These are phyloP conservation scores for Sugiyamaella lignohabitans DNA, from an alignment of 805 yeast genomes.

Conservation along the genomic window DNA sequence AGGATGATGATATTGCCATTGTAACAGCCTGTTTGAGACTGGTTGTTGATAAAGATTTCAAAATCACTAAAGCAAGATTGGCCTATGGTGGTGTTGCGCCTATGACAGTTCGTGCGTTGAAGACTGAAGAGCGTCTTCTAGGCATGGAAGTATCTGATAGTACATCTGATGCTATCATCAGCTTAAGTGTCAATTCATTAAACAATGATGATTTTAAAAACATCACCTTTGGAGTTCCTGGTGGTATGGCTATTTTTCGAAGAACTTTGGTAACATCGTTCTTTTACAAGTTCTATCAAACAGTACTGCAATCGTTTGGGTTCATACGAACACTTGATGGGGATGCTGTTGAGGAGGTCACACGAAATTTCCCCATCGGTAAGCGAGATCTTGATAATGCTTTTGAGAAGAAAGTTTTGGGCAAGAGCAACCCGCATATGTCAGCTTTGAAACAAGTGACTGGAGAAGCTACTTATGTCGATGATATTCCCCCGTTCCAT, in stretches of 20 bases:
- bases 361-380: constrained; percentile 36
- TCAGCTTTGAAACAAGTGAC: constrained; percentile 42
- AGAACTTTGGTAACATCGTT: constrained; percentile 41
- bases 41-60: constrained; percentile 15
- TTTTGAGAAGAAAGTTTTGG: constrained; percentile 35
- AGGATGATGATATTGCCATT: constrained; percentile 46
- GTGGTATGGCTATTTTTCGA: constrained; percentile 45
- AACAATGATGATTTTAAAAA: constrained; percentile 35
- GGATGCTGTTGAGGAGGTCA: constrained; percentile 32
- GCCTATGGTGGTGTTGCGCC: constrained; percentile 47
- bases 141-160: constrained; percentile 20
- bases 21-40: constrained; percentile 39
- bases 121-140: constrained; percentile 27
- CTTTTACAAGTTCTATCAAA: constrained; percentile 40
- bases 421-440: constrained; percentile 40
- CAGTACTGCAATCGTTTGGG: constrained; percentile 22
- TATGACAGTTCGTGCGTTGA: constrained; percentile 36
- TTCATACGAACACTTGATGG: constrained; percentile 22
- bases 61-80: constrained; percentile 30
- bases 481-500: constrained; percentile 39
- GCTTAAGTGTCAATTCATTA: constrained; percentile 28
- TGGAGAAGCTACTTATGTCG: constrained; percentile 44
- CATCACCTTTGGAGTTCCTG: constrained; percentile 40
- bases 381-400: constrained; percentile 37
- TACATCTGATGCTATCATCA: constrained; percentile 26